Conservation (phyloP, 2,329 filamentous ascomycete species). For the Talaromyces sp. region DNA sequence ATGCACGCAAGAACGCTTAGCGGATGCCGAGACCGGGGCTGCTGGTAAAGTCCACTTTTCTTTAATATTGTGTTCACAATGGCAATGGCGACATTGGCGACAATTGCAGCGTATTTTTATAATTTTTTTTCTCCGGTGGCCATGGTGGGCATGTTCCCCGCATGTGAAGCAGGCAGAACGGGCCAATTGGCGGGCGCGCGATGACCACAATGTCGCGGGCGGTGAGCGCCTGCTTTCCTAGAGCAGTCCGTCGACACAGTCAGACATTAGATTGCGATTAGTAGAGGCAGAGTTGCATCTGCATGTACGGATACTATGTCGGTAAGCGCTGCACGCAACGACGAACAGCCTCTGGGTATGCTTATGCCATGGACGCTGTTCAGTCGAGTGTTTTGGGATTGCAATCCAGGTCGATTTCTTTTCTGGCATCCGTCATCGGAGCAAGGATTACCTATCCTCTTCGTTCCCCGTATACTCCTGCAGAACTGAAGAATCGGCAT, state of each 20-base stretch:
- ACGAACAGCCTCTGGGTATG: not conserved
- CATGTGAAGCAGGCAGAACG: conserved; percentile 1
- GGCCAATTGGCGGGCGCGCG: conserved; percentile 2
- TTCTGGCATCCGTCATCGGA: no score
- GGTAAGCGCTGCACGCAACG: not conserved
- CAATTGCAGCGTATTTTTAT: not conserved
- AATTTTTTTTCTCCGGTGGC: not conserved
- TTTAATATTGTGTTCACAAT: no score
- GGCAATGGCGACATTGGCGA: not conserved
- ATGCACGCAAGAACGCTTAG: not conserved
- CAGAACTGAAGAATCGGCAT: no score
- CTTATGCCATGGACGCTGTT: no score
- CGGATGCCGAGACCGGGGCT: not conserved
- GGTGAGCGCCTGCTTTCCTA: not conserved
- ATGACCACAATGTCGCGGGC: not conserved
- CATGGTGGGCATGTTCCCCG: not conserved
- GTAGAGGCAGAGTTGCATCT: not conserved
- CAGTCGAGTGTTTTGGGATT: no score
- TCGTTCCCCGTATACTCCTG: no score
- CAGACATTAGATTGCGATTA: not conserved
- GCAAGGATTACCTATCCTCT: no score
- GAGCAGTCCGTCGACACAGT: not conserved
- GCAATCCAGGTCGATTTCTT: no score
- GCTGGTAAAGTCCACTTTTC: not conserved
- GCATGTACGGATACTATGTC: no score